Evolutionary conservation across 2,329 filamentous ascomycete genomes (phyloP).

Genomic region (Diaporthe aspalathi): DNA sequence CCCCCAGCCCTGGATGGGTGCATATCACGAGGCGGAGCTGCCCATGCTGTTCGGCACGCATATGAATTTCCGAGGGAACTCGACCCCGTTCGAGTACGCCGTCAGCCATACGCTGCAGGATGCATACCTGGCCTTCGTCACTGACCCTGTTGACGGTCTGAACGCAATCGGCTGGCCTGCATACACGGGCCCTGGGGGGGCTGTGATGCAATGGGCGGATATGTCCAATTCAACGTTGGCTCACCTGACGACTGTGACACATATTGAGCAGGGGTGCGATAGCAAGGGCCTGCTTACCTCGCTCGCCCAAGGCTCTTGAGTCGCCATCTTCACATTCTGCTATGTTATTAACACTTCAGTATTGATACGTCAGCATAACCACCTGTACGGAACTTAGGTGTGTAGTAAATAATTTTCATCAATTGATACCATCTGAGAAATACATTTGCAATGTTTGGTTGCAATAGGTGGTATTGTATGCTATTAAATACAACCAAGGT

Average conservation of each 20-base stretch:
- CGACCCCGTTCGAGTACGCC: too few species aligned
- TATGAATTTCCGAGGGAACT: too few species aligned
- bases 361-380: too few species aligned
- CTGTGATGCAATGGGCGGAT: conserved; percentile 30
- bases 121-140: too few species aligned
- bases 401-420: background rate
- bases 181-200: background rate
- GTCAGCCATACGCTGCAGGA: too few species aligned
- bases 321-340: background rate
- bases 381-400: background rate
- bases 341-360: background rate
- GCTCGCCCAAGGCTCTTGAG: conserved; percentile 4
- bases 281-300: conserved; percentile 13
- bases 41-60: too few species aligned
- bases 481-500: background rate
- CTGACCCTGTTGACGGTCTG: too few species aligned
- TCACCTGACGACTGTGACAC: conserved; percentile 18
- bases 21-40: too few species aligned
- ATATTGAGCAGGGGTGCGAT: conserved; percentile 25
- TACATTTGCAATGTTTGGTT: background rate
- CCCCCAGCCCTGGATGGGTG: too few species aligned
- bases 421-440: too few species aligned
- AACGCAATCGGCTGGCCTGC: too few species aligned
- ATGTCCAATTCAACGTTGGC: conserved; percentile 27
- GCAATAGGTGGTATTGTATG: background rate